Base-by-base conservation (phyloP, 1,139 yeast genomes). In the Schwanniomyces etchellsii region DNA sequence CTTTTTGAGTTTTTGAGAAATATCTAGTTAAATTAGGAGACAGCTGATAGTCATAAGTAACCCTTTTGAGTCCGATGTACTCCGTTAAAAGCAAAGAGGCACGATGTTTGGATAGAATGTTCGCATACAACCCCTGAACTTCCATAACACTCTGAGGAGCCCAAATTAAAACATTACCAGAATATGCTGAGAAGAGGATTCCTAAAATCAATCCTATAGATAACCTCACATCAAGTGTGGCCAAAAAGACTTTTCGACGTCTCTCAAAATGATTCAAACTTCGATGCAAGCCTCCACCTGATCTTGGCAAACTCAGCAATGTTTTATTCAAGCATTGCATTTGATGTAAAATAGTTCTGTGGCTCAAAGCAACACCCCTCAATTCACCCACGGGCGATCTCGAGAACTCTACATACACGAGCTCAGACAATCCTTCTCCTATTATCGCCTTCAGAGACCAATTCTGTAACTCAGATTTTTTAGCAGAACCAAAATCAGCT, bases 371-470 rank as follows among this genome's bases (percentile, higher is more conserved):
- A 24, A 93, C 95, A 5, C 99, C 99, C 33, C 96, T 70, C 21
- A 88, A 59, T 43, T 89, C 95, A 2, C 97, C 97, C 13, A 85
- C 75, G 0, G 97, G 95, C 2, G 94, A 82, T 43, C 93, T 71
- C 0, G 94, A 78, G 50, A 83, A 93, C 55, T 93, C 98, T 16
- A 93, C 89, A 48, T 93, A 93, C 0, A 97, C 96, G 38, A 91
- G 61, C 48, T 85, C 94, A 16, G 39, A 24, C 10, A 30, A 24
- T 26, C 26, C 30, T 72, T 35, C 48, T 28, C 37, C 42, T 28
- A 41, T 46, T 30, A 49, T 46, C 32, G 34, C 37, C 30, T 51
- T 59, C 4, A 56, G 38, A 15, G 39, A 42, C 61, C 69, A 57
- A 27, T 42, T 40, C 3, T 55, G 41, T 15, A 64, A 35, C 33